phyloP scores from a whole-genome alignment of 192 early-diverging fungal species.

The Glomus cerebriforme region DNA sequence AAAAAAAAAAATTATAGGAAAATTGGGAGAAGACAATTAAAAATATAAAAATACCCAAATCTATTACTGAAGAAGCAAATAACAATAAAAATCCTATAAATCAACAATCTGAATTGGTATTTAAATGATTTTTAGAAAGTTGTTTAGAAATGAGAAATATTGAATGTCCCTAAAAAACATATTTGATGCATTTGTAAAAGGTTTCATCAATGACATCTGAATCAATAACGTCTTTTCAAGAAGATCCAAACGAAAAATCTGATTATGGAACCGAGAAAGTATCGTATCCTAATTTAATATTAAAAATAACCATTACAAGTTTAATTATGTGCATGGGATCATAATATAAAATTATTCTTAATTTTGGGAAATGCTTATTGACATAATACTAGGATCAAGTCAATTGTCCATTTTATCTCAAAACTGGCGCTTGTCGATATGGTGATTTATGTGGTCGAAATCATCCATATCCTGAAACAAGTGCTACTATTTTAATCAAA shows the following conservation, averaged over 20 bases:
- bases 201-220: neutral
- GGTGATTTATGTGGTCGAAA: slow-evolving; percentile 34
- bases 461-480: slow-evolving; percentile 34
- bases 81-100: neutral
- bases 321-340: neutral
- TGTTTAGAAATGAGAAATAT: neutral
- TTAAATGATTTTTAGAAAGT: neutral
- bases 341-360: slow-evolving; percentile 7
- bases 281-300: slow-evolving; percentile 31
- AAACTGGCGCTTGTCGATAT: slow-evolving; percentile 49
- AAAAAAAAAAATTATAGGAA: slow-evolving; percentile 25
- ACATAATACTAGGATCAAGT: slow-evolving; percentile 23
- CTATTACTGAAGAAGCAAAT: neutral
- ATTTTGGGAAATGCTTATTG: neutral
- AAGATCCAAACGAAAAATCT: neutral
- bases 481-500: slow-evolving; percentile 37
- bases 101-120: neutral
- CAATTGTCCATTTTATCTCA: slow-evolving; percentile 44
- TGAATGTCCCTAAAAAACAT: neutral
- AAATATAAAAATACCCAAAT: slow-evolving; percentile 19
- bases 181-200: neutral
- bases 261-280: slow-evolving; percentile 34
- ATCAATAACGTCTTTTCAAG: neutral
- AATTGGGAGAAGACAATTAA: slow-evolving; percentile 36
- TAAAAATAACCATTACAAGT: neutral